Evolutionary conservation across 2,329 filamentous ascomycete species (phyloP), one percentile per base, ranked within the genome.

Genomic region (Teratosphaeria viscida): DNA sequence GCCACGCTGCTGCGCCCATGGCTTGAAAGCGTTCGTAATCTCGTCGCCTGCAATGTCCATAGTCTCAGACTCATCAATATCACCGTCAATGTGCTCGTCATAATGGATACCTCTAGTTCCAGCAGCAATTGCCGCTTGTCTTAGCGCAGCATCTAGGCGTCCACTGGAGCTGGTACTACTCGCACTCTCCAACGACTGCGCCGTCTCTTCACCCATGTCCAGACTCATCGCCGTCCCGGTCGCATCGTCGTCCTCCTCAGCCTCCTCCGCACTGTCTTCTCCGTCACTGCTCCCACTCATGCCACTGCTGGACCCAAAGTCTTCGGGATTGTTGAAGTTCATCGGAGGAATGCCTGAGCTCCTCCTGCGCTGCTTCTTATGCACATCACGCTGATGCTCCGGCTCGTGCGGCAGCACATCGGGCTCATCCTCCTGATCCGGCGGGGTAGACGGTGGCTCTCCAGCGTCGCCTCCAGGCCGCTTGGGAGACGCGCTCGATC

Each of bases 211-310:
- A 59, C 72, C 76, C 43, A 70, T 72, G 62, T 92, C 89, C 53
- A 95, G 78, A 39, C 86, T 92, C 85, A 92, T 90, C 73, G 89
- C 87, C 0, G 89, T 92, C 34, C 85, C 87, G 64, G 89, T 87
- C 56, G 87, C 86, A 52, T 89, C 87, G 8, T 66, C 70, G 55
- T 78, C 77, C 54, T 79, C 82, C 39, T 79, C 79, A n/a, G 81
- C 76, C 61, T 84, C 79, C 1, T 79, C 79, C 59, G 80, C 78
- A 58, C 74, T 76, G 12, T 73, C 75, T 23, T 65, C 67, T 6
- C 63, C 63, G 43, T 72, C 70, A 65, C 77, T 70, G 74, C 80
- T 82, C 54, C 79, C 82, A 64, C 90, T 92, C 68, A 89, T 87
- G 8, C 91, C 84, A 60, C 88, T 94, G 0, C 90, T 94, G 14